Base-by-base conservation (phyloP, 106 monocot genomes). In the Dendrobium catenatum region DNA sequence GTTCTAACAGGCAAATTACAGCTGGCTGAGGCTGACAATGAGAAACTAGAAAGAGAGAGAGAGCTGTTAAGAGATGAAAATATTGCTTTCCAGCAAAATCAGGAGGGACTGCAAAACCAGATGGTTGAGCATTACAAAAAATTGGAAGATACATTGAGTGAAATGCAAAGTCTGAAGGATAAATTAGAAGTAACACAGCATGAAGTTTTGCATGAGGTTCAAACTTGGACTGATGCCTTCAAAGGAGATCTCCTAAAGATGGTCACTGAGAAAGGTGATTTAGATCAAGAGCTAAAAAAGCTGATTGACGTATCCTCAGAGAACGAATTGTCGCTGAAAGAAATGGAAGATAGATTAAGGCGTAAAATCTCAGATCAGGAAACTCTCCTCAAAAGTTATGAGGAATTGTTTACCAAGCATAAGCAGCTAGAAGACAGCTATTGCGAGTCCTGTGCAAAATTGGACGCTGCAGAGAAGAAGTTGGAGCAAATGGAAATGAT, bases 391-490 rank as follows among this genome's bases (percentile, higher is more conserved):
- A 55, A 66, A 72, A 79, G n/a, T n/a, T 88, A 86, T 54, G 31
- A 78, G 47, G 85, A 93, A 42, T 22, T 93, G 78, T 70, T 79
- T 5, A 37, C 33, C n/a, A 78, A 83, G 22, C 86, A 82, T 42
- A 86, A 86, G 73, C 82, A 86, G 74, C 73, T 89, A 16, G 89
- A 89, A 77, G 47, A 68, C 27, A 41, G 81, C 24, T 85, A 80
- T 55, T 58, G 46, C 26, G 86, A 86, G 74, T 81, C 83, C 6
- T 73, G 68, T 51, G 79, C 78, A 61, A 81, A 84, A 22, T 75
- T 61, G n/a, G 84, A 84, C 64, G 72, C 77, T 15, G 75, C 80
- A 4, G 73, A 61, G 42, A 43, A 49, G 66, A 80, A 87, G 37
- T 73, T 89, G 2, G 75, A 81, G 40, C 81, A 89, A 82, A 6